phyloP scores from a whole-genome alignment of 495 filamentous ascomycete species.

The Stereocaulon alpinum region DNA sequence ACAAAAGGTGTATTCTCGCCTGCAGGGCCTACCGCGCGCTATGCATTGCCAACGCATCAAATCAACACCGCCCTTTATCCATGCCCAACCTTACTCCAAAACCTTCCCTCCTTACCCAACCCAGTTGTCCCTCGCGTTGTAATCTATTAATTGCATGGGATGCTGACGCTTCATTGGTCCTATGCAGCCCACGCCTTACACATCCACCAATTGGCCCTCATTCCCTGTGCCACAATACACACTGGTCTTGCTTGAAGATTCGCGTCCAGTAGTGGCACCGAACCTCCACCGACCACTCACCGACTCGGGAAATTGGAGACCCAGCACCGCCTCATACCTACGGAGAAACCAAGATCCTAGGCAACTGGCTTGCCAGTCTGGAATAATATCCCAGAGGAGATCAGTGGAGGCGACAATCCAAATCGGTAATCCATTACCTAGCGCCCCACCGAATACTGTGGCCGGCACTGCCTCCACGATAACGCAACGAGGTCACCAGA shows the following conservation, averaged over 20 bases:
- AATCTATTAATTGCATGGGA: slow-evolving; percentile 8
- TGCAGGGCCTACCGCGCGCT: slow-evolving; percentile 21
- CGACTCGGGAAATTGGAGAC: background rate
- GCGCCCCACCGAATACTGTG: slow-evolving; percentile 2
- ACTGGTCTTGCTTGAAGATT: slow-evolving; percentile 3
- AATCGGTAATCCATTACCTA: slow-evolving; percentile 8
- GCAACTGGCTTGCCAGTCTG: background rate
- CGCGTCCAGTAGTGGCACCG: background rate
- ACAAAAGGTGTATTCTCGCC: slow-evolving; percentile 16
- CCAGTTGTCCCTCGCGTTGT: slow-evolving; percentile 4
- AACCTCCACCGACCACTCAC: slow-evolving; percentile 5
- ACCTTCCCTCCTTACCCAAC: slow-evolving; percentile 6
- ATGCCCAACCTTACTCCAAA: slow-evolving; percentile 11
- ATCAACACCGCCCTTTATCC: slow-evolving; percentile 23
- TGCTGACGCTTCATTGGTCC: slow-evolving; percentile 14
- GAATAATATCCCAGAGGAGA: background rate
- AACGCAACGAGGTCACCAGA: slow-evolving; percentile 7
- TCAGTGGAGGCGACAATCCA: slow-evolving; percentile 8
- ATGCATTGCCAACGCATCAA: slow-evolving; percentile 27
- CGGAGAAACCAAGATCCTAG: background rate
- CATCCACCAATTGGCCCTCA: background rate
- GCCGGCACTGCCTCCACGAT: slow-evolving; percentile 8
- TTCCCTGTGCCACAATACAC: slow-evolving; percentile 6
- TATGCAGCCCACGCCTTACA: background rate
- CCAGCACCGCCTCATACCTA: slow-evolving; percentile 13